Base-by-base conservation (phyloP, 2,329 filamentous ascomycete species). In the Colletotrichum falcatum region DNA sequence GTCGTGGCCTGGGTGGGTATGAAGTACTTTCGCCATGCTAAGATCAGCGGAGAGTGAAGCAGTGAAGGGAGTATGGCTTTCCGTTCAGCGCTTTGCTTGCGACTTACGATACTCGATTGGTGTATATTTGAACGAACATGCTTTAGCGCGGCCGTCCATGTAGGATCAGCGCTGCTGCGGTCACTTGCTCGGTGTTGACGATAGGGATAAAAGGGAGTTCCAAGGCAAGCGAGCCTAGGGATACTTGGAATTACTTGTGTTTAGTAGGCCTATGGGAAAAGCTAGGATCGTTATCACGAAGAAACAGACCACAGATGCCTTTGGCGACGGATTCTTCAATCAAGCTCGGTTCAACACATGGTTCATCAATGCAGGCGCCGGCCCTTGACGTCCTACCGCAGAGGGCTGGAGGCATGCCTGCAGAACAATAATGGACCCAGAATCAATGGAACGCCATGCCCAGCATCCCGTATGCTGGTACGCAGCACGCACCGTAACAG, bases 1-100 rank as follows among this genome's bases (percentile, higher is more conserved):
- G 90, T 97, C 16, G 91, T 97, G 68, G 96, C 97, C 14, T 99
- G 96, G 96, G 92, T 98, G 59, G 96, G 96, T 30, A 98, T 99
- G 95, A 99, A 99, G 80, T 98, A 98, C 81, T 99, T 99, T 79
- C 90, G 95, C 75, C 96, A 99, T 85, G 95, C 96, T 42, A 97
- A 97, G 83, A 97, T 98, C 70, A 89, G 84, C 66, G 87, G 87
- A 39, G 88, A 90, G 78, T 93, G 75, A 82, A 30, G 30, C 44
- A 37, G 26, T 93, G 75, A 82, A 30, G 30, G 44, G 23, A 16
- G 48, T 7, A 28, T 51, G 16, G 26, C 26, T 30, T 33, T n/a
- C 28, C 16, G 18, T 33, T 33, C 18, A 18, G 8, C 28, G 28
- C 18, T n/a, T n/a, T n/a, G n/a, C 16, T 33, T 26, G n/a, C n/a